A percentile compares a stretch with the other conserved stretches of the same genome.
phyloP scores from a whole-genome alignment of 306 rosid species.

The Clitoria ternatea region DNA sequence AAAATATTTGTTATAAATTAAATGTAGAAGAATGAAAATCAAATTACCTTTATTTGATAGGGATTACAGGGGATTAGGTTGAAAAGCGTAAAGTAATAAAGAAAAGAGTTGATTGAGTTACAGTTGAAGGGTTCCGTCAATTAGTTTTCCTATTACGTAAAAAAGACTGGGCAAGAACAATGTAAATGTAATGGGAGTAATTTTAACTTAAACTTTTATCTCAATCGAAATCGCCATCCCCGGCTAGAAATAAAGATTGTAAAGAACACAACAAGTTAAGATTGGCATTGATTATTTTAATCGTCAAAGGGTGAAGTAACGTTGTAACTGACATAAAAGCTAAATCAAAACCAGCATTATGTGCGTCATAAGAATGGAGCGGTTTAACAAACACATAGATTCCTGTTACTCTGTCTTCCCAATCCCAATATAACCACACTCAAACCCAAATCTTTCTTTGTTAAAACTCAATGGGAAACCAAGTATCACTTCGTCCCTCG shows the following conservation, averaged over 20 bases:
- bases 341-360: constrained; percentile 29
- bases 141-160: constrained; percentile 8
- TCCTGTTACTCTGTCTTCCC: constrained; percentile 3
- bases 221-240: neutral
- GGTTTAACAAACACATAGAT: constrained; percentile 64
- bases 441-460: neutral
- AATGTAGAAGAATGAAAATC: too few relatives aligned
- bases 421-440: neutral
- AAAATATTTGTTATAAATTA: too few relatives aligned
- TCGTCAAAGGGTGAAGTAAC: constrained; percentile 25
- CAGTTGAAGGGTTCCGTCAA: constrained; percentile 47
- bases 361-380: constrained; percentile 50
- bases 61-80: too few relatives aligned
- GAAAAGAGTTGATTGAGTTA: too few relatives aligned
- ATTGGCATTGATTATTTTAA: neutral
- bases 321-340: constrained; percentile 31
- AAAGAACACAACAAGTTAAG: neutral
- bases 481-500: constrained; percentile 26
- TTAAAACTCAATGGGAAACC: constrained; percentile 90
- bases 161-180: neutral
- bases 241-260: neutral
- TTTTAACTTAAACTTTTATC: neutral
- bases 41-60: too few relatives aligned
- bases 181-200: neutral
- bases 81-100: too few relatives aligned